phyloP scores from a whole-genome alignment of 768 basidiomycete species.

The Kondoa subrosea region DNA sequence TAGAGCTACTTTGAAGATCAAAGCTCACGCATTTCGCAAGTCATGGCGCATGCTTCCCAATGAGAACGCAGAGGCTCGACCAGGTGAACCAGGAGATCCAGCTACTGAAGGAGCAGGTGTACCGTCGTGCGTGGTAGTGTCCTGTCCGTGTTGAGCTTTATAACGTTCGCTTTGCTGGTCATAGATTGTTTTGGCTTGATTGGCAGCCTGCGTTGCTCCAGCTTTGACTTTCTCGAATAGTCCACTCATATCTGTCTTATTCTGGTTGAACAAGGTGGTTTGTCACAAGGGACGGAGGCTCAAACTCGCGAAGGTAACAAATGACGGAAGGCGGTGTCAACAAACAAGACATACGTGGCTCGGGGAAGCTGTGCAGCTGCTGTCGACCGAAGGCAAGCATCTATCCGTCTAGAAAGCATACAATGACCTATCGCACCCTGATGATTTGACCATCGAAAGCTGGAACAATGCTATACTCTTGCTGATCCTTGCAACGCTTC shows the following conservation, averaged over 20 bases:
- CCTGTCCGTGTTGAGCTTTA: background rate
- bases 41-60: background rate
- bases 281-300: background rate
- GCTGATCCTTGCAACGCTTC: too few relatives aligned
- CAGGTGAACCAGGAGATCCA: background rate
- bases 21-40: too few relatives aligned
- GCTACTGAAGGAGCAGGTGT: background rate
- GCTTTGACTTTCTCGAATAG: constrained; percentile 8
- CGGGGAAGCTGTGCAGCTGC: too few relatives aligned
- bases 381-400: too few relatives aligned
- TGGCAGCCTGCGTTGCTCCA: background rate
- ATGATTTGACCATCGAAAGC: too few relatives aligned
- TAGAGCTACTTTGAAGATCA: too few relatives aligned
- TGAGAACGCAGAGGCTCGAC: background rate
- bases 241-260: background rate
- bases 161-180: constrained; percentile 1
- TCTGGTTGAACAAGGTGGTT: background rate
- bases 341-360: too few relatives aligned
- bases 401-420: too few relatives aligned
- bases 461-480: too few relatives aligned
- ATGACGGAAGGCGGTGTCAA: background rate
- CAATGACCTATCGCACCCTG: too few relatives aligned
- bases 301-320: background rate
- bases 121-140: background rate
- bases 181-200: background rate